These are phyloP conservation scores for Penicillium nucicola DNA, from an alignment of 495 filamentous ascomycete species.

Conservation along the genomic window DNA sequence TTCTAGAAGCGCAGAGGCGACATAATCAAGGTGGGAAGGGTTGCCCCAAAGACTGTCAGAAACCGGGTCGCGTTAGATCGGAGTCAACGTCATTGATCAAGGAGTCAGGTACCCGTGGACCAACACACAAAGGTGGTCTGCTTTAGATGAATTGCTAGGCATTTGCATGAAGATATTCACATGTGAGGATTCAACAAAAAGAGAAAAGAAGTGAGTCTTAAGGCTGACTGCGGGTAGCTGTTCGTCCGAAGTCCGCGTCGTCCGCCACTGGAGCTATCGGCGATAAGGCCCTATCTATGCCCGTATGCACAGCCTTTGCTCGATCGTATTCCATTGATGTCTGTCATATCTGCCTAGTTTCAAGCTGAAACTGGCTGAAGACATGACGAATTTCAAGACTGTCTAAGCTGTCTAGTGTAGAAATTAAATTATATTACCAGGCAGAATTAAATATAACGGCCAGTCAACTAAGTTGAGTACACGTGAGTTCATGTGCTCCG, in stretches of 20 bases:
- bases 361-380: too few species aligned
- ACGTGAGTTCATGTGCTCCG: neutral
- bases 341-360: too few species aligned
- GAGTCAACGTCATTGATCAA: conserved; percentile 5
- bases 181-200: neutral
- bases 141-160: conserved; percentile 18
- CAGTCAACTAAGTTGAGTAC: too few species aligned
- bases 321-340: too few species aligned
- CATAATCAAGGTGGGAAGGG: conserved; percentile 71
- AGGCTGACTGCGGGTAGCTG: neutral
- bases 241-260: conserved; percentile 4
- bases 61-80: conserved; percentile 4
- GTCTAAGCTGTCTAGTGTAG: neutral
- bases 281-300: conserved; percentile 8
- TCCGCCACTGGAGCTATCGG: conserved; percentile 6
- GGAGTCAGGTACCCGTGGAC: conserved; percentile 75
- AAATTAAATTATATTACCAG: too few species aligned
- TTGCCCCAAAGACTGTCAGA: conserved; percentile 80
- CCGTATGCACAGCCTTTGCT: neutral
- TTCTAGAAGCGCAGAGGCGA: conserved; percentile 65
- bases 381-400: too few species aligned
- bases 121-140: conserved; percentile 86
- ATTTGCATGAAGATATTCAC: neutral
- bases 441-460: too few species aligned
- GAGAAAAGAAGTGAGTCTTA: neutral